Evolutionary conservation across 345 rosid genomes (phyloP), one percentile per base, ranked within the genome.

Genomic region (Syzygium aromaticum): DNA sequence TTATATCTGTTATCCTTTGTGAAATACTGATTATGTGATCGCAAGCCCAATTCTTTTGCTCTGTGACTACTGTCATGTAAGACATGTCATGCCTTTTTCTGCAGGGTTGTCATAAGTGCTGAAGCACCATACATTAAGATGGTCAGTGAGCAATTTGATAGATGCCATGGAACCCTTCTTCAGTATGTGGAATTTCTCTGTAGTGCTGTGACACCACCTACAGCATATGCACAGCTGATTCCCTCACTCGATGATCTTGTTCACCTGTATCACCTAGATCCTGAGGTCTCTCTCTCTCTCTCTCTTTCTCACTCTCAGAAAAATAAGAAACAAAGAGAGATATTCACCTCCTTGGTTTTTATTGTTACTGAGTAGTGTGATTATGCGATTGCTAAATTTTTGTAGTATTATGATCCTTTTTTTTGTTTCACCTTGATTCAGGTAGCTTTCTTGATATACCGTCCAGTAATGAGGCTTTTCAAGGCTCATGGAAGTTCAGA

Each of bases 101-200:
- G 90, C 97, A 98, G 99, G 90, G 96, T 98, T 89, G 93, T 98
- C 88, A 95, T 95, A 89, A 96, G 94, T 90, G 96, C 99, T 54
- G 97, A 94, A 89, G 99, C 98, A 54, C 98, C 99, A 40, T 96
- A 98, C 88, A 96, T 96, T 89, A 98, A 98, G 94, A 98, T 98
- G 99, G 99, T 98, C 85, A 94, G 99, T 84, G 99, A 98, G 90
- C 98, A 98, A 90, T 98, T 98, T 89, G 99, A 98, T 90, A 94
- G 99, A 90, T 95, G 98, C 89, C 99, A 98, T 92, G 99, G 99
- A 84, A 94, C 98, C 90, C 99, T 98, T 89, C 99, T 98, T 89
- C 99, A 98, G 87, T 98, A 94, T 88, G 99, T 96, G 85, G 99
- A 98, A 88, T 98, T 96, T 88, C 99, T 98, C 84, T 93, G 94